Evolutionary conservation across 305 asterid genomes (phyloP).

Genomic region (Solanum hybrid): DNA sequence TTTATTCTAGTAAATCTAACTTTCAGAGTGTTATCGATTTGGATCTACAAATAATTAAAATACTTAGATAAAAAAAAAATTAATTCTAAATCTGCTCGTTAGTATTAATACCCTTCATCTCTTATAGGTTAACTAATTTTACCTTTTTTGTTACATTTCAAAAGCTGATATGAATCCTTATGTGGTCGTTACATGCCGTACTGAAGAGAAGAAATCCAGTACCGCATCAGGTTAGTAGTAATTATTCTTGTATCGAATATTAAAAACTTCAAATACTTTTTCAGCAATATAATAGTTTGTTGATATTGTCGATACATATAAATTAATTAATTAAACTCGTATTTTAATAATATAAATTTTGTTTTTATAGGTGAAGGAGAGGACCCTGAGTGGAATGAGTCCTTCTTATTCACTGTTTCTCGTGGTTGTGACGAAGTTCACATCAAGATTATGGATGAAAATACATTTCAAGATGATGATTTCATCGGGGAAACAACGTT

Average conservation of each 20-base stretch:
- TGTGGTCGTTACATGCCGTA: background rate
- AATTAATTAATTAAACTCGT: background rate
- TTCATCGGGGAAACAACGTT: background rate
- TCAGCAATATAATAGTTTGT: background rate
- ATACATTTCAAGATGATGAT: background rate
- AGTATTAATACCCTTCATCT: background rate
- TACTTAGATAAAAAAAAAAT: background rate
- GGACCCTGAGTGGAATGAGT: background rate
- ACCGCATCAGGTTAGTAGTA: background rate
- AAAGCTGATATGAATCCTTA: conserved; percentile 3
- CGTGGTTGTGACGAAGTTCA: background rate
- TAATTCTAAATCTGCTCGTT: background rate
- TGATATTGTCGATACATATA: background rate
- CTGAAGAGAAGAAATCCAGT: background rate
- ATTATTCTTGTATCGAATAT: background rate
- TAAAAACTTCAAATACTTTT: background rate
- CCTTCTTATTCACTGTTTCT: background rate
- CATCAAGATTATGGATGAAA: background rate
- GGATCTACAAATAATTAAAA: background rate
- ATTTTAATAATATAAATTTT: background rate
- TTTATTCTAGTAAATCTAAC: background rate
- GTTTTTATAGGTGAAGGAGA: background rate
- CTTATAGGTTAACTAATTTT: background rate
- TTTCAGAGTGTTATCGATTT: background rate
- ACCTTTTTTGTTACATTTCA: background rate